Conservation (phyloP, 2,329 filamentous ascomycete species). For the Pestalotiopsis sp. region DNA sequence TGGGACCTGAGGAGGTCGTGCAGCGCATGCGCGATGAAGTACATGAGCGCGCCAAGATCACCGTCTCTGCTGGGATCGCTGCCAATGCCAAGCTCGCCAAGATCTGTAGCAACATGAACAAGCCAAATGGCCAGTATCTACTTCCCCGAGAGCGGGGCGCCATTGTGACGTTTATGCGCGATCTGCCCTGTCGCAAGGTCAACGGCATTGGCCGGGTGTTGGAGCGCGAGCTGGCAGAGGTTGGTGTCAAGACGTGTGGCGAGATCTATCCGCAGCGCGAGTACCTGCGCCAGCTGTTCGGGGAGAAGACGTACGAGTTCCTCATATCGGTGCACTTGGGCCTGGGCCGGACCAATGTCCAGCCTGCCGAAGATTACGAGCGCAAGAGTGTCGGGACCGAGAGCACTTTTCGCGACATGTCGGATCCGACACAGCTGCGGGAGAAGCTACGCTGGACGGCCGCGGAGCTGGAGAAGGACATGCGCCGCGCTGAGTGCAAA, state of each 20-base stretch:
- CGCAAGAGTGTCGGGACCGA: conserved; percentile 94
- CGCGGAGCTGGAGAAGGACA: conserved; percentile 83
- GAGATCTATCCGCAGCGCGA: conserved; percentile 81
- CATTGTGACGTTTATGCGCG: conserved; percentile 85
- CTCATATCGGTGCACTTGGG: conserved; percentile 83
- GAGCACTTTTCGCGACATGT: conserved; percentile 83
- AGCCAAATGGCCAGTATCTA: conserved; percentile 89
- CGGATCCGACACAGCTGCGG: conserved; percentile 66
- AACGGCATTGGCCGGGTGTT: conserved; percentile 95
- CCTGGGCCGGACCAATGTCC: conserved; percentile 80
- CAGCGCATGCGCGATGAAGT: conserved; percentile 78
- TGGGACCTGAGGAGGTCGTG: conserved; percentile 73
- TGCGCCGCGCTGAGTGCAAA: conserved; percentile 78
- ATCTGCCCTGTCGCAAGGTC: conserved; percentile 84
- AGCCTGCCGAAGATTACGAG: conserved; percentile 86
- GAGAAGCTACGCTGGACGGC: conserved; percentile 81
- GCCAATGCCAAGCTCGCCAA: conserved; percentile 93
- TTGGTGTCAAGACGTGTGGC: conserved; percentile 85
- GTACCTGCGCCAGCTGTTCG: conserved; percentile 77
- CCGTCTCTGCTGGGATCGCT: conserved; percentile 91
- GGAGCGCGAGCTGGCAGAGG: conserved; percentile 84
- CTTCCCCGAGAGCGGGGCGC: conserved; percentile 70
- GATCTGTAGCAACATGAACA: conserved; percentile 93
- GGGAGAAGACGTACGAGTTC: conserved; percentile 89
- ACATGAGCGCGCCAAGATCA: conserved; percentile 75